Evolutionary conservation across 2,329 filamentous ascomycete species (phyloP).

Genomic region (Penicillium expansum): DNA sequence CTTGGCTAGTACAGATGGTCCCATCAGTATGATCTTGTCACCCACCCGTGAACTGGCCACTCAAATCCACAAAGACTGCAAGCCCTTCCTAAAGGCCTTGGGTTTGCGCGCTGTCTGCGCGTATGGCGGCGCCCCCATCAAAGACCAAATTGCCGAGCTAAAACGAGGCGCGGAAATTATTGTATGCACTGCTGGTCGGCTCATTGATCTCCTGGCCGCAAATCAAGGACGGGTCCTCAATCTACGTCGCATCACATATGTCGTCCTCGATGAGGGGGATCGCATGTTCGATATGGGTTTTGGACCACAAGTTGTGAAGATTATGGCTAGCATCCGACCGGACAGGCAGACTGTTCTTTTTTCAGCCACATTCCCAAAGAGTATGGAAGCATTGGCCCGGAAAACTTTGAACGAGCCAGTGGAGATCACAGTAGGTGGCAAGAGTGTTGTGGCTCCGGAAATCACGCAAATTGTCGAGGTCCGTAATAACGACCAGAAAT

Average conservation of each 20-base stretch:
- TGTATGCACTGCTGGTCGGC: conserved; percentile 88
- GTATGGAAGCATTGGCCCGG: conserved; percentile 85
- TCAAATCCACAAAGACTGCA: conserved; percentile 92
- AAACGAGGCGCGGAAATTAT: conserved; percentile 95
- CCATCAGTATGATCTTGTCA: conserved; percentile 84
- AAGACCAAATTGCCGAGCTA: conserved; percentile 93
- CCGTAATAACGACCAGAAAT: conserved; percentile 76
- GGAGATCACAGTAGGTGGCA: conserved; percentile 88
- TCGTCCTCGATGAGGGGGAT: conserved; percentile 95
- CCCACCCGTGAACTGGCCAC: conserved; percentile 90
- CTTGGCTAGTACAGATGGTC: conserved; percentile 79
- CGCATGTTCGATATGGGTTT: conserved; percentile 99
- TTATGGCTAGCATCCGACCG: conserved; percentile 85
- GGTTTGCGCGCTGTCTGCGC: conserved; percentile 84
- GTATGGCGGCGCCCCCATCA: conserved; percentile 92
- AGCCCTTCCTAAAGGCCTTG: conserved; percentile 86
- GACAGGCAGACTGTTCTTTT: conserved; percentile 93
- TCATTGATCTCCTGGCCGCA: conserved; percentile 91
- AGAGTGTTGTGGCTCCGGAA: conserved; percentile 64
- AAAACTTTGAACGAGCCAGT: conserved; percentile 83
- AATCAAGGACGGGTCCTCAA: conserved; percentile 95
- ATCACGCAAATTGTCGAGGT: conserved; percentile 94
- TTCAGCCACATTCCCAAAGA: conserved; percentile 91
- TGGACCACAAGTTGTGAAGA: conserved; percentile 96
- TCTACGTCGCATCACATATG: conserved; percentile 81